Evolutionary conservation across 1,284 basidiomycete species (phyloP), one percentile per base, ranked within the genome.

Genomic region (Ceratorhiza oryzae-sativae): DNA sequence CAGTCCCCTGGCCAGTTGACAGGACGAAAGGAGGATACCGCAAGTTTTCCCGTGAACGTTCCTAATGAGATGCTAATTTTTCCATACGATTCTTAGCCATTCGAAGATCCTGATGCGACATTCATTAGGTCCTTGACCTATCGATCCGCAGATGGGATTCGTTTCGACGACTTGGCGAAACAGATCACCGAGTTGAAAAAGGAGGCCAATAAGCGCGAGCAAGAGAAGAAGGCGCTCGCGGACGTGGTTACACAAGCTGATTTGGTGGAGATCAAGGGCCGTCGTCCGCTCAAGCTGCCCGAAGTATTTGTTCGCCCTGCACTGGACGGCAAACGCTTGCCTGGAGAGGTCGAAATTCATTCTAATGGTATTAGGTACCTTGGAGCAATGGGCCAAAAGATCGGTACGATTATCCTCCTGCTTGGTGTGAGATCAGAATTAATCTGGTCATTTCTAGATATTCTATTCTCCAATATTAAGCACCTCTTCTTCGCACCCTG

Each of bases 401-500:
- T 97, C 75, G 94, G 94, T 93, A 76, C 75, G 27, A 90, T 80
- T 15, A 36, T n/a, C 61, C 25, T 45, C 4, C 39, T 5, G 27
- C 12, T 36, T 45, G 27, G 48, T 48, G 46, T 27, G 34, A 46
- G 10, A 4, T 25, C 51, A 39, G 34, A 58, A 62, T 55, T 75
- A 34, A 71, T 63, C n/a, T 34, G 61, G 72, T 72, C 73, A 72
- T 49, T 39, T 67, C 34, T 51, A 96, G 95, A 98, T 79, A 86
- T 99, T 23, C 85, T 98, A 13, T 99, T 98, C 84, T 92, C 89
- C 83, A 99, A 99, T 80, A 92, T 99, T 83, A 98, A 97, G 82
- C 97, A 99, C 81, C 84, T 99, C 27, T 98, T 99, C 84, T 99
- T 98, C 88, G 97, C 98, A 80, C 96, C 97, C 5, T 98, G 97